Evolutionary conservation across 2,329 filamentous ascomycete species (phyloP), one percentile per base, ranked within the genome.

Genomic region (Diaporthe citrichinensis): DNA sequence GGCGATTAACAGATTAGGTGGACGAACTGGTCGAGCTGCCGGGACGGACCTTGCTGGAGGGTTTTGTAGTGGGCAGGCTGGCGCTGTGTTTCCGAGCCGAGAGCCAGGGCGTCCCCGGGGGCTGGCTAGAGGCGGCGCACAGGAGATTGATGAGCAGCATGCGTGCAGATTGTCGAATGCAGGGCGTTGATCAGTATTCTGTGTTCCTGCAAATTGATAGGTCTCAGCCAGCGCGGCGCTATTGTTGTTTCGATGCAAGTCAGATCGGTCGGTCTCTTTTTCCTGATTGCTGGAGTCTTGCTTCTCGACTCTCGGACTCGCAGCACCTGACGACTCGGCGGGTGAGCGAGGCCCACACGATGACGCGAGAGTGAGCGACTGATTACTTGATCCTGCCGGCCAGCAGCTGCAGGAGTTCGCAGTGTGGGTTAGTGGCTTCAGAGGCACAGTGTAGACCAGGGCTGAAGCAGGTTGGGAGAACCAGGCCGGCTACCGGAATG

Each of bases 141-240:
- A 55, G 46, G 57, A 58, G 68, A 75, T 75, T 72, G 73, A 67
- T 71, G 67, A 71, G 68, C 34, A 44, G 58, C 34, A 10, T 58
- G 14, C 25, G 67, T 69, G 65, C 65, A 69, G 46, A 69, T 55
- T 69, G 65, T 55, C 65, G 65, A 69, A 51, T 69, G 72, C 65
- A 61, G 75, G 55, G 71, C 49, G 55, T 61, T 76, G 53, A 69
- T 74, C 72, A 67, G 71, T 65, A 61, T 71, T 20, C 31, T 49
- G 46, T 65, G 73, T 68, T 69, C 53, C 44, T 68, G 73, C 69
- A 65, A 75, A 77, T 80, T 80, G 77, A 79, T 78, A 80, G 78
- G 80, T 80, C 79, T 80, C 79, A 79, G 78, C 79, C 78, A 77
- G 65, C 23, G 61, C 34, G 65, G 65, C 65, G 65, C 65, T 69